Evolutionary conservation across 345 rosid genomes (phyloP).

Genomic region (Triadica sebifera): DNA sequence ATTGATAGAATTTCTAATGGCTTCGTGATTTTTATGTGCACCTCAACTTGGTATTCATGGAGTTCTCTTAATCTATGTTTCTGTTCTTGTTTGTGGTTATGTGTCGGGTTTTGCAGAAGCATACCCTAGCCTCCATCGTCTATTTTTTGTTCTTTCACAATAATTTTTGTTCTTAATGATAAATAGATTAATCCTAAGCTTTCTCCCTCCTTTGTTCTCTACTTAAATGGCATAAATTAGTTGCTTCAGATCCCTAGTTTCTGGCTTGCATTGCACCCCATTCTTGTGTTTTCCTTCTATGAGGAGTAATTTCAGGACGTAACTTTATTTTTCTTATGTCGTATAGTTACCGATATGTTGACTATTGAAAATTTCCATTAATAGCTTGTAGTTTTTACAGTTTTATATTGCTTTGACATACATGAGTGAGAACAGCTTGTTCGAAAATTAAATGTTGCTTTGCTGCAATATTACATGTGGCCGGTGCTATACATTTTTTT

Average conservation of each 20-base stretch:
- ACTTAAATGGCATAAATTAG: background rate
- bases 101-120: background rate
- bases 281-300: background rate
- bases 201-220: background rate
- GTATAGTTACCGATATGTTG: background rate
- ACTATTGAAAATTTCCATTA: background rate
- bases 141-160: background rate
- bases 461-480: background rate
- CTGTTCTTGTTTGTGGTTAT: background rate
- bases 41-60: too few species aligned
- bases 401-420: background rate
- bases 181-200: background rate
- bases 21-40: too few species aligned
- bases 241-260: background rate
- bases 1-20: too few species aligned
- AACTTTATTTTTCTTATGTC: background rate
- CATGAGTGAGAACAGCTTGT: background rate
- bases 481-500: background rate
- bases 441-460: background rate
- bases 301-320: background rate
- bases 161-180: background rate
- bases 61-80: background rate
- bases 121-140: background rate
- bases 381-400: background rate
- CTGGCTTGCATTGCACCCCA: background rate